phyloP scores from a whole-genome alignment of 768 basidiomycete species.

The Boletus rubescentipes region DNA sequence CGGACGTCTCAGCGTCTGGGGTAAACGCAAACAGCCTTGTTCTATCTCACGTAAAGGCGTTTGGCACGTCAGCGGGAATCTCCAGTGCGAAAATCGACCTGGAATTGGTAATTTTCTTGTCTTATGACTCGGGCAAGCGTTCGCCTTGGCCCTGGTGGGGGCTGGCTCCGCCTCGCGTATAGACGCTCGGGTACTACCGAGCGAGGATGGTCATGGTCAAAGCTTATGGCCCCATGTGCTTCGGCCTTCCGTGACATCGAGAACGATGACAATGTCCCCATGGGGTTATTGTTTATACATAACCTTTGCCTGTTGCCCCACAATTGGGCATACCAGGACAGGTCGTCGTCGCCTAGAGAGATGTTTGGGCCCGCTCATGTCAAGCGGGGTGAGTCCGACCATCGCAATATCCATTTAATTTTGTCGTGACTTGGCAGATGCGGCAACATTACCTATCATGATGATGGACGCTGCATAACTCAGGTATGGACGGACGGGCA shows the following conservation, averaged over 20 bases:
- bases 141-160: neutral
- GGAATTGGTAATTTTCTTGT: neutral
- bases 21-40: slow-evolving; percentile 1
- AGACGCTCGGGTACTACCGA: neutral
- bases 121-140: neutral
- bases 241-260: no score
- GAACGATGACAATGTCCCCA: neutral
- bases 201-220: neutral
- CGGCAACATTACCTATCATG: neutral
- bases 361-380: neutral
- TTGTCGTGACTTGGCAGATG: neutral
- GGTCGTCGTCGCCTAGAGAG: no score
- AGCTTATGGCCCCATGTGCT: no score
- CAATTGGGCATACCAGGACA: no score
- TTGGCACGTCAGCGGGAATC: slow-evolving; percentile 1
- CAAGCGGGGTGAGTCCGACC: neutral
- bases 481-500: no score
- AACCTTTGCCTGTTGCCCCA: neutral
- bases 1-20: slow-evolving; percentile 1
- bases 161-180: neutral
- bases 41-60: neutral
- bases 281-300: neutral
- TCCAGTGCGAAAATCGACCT: neutral
- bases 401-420: neutral
- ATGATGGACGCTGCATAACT: no score